Percentiles rank a stretch among this genome's conserved stretches.
These are phyloP conservation scores for Lenzites betulinus DNA, from an alignment of 768 basidiomycete genomes.

Conservation along the genomic window DNA sequence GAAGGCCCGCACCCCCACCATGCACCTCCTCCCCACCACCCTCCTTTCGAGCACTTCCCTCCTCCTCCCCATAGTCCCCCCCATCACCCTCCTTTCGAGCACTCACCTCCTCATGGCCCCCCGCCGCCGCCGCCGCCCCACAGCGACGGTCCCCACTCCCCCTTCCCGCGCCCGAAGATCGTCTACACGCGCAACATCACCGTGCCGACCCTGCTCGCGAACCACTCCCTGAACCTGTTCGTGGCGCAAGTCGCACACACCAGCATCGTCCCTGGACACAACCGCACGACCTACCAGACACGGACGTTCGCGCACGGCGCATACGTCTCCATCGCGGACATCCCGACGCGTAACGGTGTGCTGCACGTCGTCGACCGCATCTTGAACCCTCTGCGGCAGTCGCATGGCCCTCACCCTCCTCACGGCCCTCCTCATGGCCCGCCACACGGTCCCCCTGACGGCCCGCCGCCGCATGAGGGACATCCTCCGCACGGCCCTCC, in stretches of 20 bases:
- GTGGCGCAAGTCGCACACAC: constrained; percentile 46
- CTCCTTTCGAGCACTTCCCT: constrained; percentile 2
- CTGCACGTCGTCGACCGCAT: constrained; percentile 49
- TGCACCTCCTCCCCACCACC: neutral
- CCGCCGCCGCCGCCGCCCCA: constrained; percentile 20
- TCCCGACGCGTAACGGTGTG: constrained; percentile 58
- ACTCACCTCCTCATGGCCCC: constrained; percentile 12
- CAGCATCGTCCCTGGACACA: constrained; percentile 38
- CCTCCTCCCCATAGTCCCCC: neutral
- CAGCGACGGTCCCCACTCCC: neutral
- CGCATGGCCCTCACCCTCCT: neutral
- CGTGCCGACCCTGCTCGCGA: constrained; percentile 44
- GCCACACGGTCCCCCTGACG: no score
- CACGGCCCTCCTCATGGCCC: no score
- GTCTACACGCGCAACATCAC: constrained; percentile 28
- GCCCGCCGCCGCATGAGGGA: no score
- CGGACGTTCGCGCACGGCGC: constrained; percentile 44
- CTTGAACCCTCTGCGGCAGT: constrained; percentile 38
- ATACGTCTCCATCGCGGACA: constrained; percentile 43
- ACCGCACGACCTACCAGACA: constrained; percentile 36
- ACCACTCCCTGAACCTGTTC: constrained; percentile 47
- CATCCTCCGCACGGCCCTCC: no score
- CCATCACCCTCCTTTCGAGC: neutral
- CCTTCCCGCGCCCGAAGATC: constrained; percentile 14
- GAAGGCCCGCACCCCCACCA: neutral